These are phyloP conservation scores for Plasmodium vivax DNA, from an alignment of 169 alveolate genomes.

Conservation along the genomic window DNA sequence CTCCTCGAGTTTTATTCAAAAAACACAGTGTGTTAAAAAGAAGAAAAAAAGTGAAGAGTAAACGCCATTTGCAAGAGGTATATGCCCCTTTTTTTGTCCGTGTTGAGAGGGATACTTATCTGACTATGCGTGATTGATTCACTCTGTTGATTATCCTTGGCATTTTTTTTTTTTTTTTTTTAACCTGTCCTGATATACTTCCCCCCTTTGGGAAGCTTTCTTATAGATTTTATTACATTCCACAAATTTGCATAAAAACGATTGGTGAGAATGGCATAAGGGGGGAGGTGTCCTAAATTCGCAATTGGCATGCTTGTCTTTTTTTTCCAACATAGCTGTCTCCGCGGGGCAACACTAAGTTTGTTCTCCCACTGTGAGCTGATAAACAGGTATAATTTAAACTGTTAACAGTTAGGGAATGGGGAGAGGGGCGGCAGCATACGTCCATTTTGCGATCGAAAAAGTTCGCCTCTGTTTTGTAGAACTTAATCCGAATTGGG, in stretches of 20 bases:
- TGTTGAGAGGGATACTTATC: neutral
- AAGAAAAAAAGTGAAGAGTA: neutral
- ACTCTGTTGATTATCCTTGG: neutral
- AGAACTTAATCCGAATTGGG: neutral
- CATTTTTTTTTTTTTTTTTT: neutral
- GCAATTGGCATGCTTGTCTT: neutral
- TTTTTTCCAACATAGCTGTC: neutral
- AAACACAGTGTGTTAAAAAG: neutral
- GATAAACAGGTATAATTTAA: neutral
- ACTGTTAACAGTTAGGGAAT: neutral
- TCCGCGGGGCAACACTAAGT: neutral
- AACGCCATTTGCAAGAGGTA: neutral
- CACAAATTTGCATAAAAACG: neutral
- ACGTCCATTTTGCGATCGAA: neutral
- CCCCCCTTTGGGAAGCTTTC: neutral
- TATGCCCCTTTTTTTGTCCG: neutral
- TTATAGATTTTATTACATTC: neutral
- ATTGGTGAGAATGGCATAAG: neutral
- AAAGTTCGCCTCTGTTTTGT: neutral
- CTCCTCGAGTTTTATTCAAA: conserved; percentile 6
- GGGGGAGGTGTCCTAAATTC: neutral
- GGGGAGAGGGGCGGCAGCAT: neutral
- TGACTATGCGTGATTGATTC: neutral
- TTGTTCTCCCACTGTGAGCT: neutral
- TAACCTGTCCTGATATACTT: neutral